Evolutionary conservation across 148 eudicot species (phyloP).

Genomic region (Gaultheria prostrata): DNA sequence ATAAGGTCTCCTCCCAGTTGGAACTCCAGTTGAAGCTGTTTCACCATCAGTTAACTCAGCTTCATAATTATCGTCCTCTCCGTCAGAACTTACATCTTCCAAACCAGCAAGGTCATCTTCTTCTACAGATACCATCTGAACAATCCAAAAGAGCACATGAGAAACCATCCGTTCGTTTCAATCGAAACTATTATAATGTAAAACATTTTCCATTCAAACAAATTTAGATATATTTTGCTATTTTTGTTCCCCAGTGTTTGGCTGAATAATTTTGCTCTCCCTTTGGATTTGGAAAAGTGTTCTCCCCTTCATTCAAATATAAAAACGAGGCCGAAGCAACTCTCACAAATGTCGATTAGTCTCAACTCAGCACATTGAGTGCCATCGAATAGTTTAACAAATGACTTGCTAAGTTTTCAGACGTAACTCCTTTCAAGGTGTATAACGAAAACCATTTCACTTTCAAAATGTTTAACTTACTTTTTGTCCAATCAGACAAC

Average conservation of each 20-base stretch:
- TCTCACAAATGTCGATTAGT: neutral
- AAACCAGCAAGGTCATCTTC: slow-evolving; percentile 98
- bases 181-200: neutral
- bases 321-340: neutral
- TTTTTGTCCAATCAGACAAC: neutral
- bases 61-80: slow-evolving; percentile 95
- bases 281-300: neutral
- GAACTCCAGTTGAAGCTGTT: slow-evolving; percentile 48
- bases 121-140: slow-evolving; percentile 89
- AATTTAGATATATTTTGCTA: neutral
- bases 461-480: neutral
- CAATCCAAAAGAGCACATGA: neutral
- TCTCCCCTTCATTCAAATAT: neutral
- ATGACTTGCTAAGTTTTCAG: neutral
- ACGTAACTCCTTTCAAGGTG: neutral
- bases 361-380: neutral
- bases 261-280: neutral
- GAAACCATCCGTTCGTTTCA: neutral
- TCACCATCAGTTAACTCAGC: slow-evolving; percentile 81
- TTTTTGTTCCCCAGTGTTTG: neutral
- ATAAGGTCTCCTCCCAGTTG: slow-evolving; percentile 57
- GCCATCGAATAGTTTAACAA: neutral
- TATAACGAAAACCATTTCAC: neutral
- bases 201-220: neutral
- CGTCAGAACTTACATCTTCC: slow-evolving; percentile 91